phyloP scores from a whole-genome alignment of 2,329 filamentous ascomycete species.

The Pseudogymnoascus verrucosus region DNA sequence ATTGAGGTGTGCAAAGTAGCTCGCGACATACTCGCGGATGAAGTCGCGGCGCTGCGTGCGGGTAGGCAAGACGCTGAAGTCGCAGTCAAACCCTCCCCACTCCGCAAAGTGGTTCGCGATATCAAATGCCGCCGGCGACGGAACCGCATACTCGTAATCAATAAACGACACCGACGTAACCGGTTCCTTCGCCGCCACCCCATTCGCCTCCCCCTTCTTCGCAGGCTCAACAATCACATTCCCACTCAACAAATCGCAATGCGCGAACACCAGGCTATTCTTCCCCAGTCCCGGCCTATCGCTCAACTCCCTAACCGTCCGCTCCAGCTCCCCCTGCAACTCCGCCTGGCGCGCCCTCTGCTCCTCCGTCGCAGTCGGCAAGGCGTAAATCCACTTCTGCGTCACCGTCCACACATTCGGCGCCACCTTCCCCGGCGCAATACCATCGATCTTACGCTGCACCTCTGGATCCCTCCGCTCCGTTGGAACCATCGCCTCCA shows the following conservation, averaged over 20 bases:
- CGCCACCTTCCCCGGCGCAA: slow-evolving; percentile 60
- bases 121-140: slow-evolving; percentile 90
- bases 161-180: slow-evolving; percentile 70
- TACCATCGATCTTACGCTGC: slow-evolving; percentile 39
- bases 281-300: slow-evolving; percentile 68
- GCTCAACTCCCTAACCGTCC: slow-evolving; percentile 63
- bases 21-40: slow-evolving; percentile 70
- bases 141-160: slow-evolving; percentile 96
- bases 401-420: slow-evolving; percentile 92
- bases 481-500: slow-evolving; percentile 23
- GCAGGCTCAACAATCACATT: slow-evolving; percentile 80
- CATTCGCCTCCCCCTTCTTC: slow-evolving; percentile 24
- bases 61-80: slow-evolving; percentile 76
- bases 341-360: slow-evolving; percentile 58
- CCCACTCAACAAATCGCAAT: slow-evolving; percentile 91
- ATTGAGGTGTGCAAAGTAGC: slow-evolving; percentile 54
- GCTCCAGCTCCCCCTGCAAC: slow-evolving; percentile 68
- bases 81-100: slow-evolving; percentile 96
- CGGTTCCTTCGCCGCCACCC: slow-evolving; percentile 27
- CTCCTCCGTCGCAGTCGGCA: slow-evolving; percentile 64
- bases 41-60: slow-evolving; percentile 70
- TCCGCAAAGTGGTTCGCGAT: slow-evolving; percentile 97
- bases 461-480: slow-evolving; percentile 29
- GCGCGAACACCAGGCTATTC: slow-evolving; percentile 79
- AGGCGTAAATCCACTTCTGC: slow-evolving; percentile 87